Conservation (phyloP, 345 rosid genomes). For the Ceriops zippeliana region DNA sequence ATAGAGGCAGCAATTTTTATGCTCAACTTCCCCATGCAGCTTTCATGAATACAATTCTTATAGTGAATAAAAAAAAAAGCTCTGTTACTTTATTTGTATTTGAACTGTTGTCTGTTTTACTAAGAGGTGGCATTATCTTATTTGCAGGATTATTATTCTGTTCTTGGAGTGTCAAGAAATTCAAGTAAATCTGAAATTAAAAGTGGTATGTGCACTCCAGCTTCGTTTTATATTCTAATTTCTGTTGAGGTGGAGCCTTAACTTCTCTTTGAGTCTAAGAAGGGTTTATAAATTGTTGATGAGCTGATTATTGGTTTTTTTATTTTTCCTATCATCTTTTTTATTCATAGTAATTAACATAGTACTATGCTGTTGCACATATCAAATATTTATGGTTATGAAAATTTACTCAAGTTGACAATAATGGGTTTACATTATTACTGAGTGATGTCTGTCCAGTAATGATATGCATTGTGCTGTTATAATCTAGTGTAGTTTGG, state of each 20-base stretch:
- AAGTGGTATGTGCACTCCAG: conserved; percentile 52
- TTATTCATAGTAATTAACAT: neutral
- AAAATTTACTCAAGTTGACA: too few relatives aligned
- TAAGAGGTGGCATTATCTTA: conserved; percentile 1
- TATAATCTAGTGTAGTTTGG: too few relatives aligned
- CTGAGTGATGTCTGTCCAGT: too few relatives aligned
- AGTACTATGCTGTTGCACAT: too few relatives aligned
- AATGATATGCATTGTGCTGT: too few relatives aligned
- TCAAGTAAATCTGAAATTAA: conserved; percentile 93
- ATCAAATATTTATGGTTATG: too few relatives aligned
- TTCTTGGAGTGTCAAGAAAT: conserved; percentile 85
- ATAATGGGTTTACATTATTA: too few relatives aligned
- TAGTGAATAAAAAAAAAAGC: neutral
- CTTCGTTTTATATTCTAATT: too few relatives aligned
- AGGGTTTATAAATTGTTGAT: neutral
- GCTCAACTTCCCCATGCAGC: neutral
- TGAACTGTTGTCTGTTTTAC: neutral
- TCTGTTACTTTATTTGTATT: neutral
- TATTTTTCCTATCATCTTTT: neutral
- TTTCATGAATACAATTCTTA: neutral
- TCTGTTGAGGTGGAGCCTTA: neutral
- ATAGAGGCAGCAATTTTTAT: neutral
- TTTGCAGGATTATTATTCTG: conserved; percentile 81
- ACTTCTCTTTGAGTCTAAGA: too few relatives aligned
- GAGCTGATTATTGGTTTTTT: neutral